A percentile compares a stretch with the other conserved stretches of the same genome.
These are phyloP conservation scores for Dioscorea cayenensis DNA, from an alignment of 116 monocot species.

Conservation along the genomic window DNA sequence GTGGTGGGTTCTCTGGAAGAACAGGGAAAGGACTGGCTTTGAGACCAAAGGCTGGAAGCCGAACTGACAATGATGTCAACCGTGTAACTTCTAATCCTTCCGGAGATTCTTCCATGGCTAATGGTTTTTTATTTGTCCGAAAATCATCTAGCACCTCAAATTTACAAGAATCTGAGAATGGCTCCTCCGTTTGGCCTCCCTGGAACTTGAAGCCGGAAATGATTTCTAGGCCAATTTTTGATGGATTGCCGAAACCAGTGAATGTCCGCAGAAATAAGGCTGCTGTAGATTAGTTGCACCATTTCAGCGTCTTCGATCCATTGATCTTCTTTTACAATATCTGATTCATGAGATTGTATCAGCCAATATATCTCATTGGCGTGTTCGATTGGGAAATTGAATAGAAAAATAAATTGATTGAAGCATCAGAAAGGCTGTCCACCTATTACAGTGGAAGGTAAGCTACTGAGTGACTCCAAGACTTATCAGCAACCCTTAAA, in stretches of 20 bases:
- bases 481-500: not conserved
- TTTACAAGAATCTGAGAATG: constrained; percentile 56
- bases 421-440: not conserved
- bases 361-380: too few species aligned
- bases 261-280: constrained; percentile 48
- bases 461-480: not conserved
- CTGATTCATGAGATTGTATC: not conserved
- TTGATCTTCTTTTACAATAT: not conserved
- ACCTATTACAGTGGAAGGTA: constrained; percentile 2
- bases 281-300: constrained; percentile 43
- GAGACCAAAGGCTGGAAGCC: constrained; percentile 50
- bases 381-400: not conserved
- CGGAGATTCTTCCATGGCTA: constrained; percentile 22
- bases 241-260: constrained; percentile 55
- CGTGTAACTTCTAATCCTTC: constrained; percentile 5
- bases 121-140: constrained; percentile 40
- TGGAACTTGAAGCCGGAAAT: constrained; percentile 50
- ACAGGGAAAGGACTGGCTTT: constrained; percentile 41
- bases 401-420: not conserved
- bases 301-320: not conserved
- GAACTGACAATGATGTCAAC: constrained; percentile 28
- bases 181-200: constrained; percentile 39
- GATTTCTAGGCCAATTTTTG: constrained; percentile 47
- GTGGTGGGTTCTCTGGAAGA: constrained; percentile 24
- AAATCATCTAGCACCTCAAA: constrained; percentile 80